Evolutionary conservation across 305 asterid genomes (phyloP), one percentile per base, ranked within the genome.

Genomic region (Withania somnifera): DNA sequence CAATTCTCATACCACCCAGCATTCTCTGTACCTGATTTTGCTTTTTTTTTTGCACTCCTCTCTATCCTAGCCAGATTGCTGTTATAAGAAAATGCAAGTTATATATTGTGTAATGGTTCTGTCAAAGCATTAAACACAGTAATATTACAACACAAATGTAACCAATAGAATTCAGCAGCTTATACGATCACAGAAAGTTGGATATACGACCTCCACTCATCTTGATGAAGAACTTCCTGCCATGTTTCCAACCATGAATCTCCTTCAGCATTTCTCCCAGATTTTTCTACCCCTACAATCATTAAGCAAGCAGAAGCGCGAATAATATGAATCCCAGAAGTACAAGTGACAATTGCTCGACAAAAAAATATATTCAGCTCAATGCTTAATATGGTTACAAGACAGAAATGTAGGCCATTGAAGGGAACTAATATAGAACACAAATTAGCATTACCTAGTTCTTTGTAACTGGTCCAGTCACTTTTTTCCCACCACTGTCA

Each of bases 401-500:
- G 8, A 11, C 34, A 60, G 38, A 26, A 28, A 60, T 6, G 34
- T 60, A 13, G 36, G 15, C 32, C 34, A 60, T 28, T 5, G 22
- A 30, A 61, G 42, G 34, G 3, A 61, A 61, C 69, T 61, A 22
- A 61, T 13, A 28, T 7, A 28, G 80, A 80, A 22, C 76, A 61
- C 66, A 73, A 38, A 6, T 79, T 58, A 24, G 67, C 15, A 42
- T 69, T 95, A 95, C 99, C 99, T 91, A 95, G 91, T 89, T 95
- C 99, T 90, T 93, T 95, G 94, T 92, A 92, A 86, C 98, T 98
- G 11, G 97, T 93, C 98, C 98, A 95, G 86, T 95, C 97, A 88
- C 98, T 93, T 90, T 93, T 93, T 93, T 95, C 98, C 98, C 98
- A 95, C 98, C 98, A 95, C 98, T 95, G 98, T 91, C 97, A 91